A percentile compares a stretch with the other conserved stretches of the same genome.
Evolutionary conservation across 306 rosid genomes (phyloP).

Genomic region (Medicago truncatula): DNA sequence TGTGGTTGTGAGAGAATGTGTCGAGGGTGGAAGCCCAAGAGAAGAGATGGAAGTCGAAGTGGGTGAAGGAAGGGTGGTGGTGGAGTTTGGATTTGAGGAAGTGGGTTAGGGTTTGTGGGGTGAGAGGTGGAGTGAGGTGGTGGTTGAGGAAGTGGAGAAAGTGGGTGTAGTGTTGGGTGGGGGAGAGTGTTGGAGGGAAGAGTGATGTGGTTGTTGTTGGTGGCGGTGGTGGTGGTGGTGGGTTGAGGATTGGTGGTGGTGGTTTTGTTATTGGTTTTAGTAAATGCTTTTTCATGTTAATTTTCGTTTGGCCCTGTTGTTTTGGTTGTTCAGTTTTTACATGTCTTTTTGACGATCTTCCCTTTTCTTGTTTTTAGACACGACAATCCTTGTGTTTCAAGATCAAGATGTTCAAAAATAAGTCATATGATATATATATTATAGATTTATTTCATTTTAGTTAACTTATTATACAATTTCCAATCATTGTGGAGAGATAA

Average conservation of each 20-base stretch:
- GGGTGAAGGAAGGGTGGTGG: constrained; percentile 76
- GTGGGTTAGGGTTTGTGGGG: constrained; percentile 64
- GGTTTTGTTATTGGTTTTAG: constrained; percentile 50
- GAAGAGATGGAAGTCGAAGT: constrained; percentile 82
- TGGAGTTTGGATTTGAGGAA: constrained; percentile 84
- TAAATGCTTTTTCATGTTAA: constrained; percentile 57
- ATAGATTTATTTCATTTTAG: no score
- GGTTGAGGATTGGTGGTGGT: neutral
- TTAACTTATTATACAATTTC: no score
- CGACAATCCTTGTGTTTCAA: no score
- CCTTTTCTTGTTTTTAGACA: no score
- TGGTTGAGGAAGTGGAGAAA: constrained; percentile 65
- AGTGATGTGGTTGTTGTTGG: constrained; percentile 42
- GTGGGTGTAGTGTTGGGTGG: constrained; percentile 52
- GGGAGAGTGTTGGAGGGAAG: constrained; percentile 55
- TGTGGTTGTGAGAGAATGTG: constrained; percentile 81
- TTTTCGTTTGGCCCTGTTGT: no score
- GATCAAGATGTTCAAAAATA: no score
- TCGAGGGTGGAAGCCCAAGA: constrained; percentile 79
- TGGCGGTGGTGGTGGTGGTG: constrained; percentile 58
- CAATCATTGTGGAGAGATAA: no score
- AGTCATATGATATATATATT: no score
- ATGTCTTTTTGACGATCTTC: no score
- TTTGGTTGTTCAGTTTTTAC: no score
- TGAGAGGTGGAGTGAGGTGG: constrained; percentile 66